phyloP scores from a whole-genome alignment of 495 filamentous ascomycete species.

The Sordaria brevicollis region DNA sequence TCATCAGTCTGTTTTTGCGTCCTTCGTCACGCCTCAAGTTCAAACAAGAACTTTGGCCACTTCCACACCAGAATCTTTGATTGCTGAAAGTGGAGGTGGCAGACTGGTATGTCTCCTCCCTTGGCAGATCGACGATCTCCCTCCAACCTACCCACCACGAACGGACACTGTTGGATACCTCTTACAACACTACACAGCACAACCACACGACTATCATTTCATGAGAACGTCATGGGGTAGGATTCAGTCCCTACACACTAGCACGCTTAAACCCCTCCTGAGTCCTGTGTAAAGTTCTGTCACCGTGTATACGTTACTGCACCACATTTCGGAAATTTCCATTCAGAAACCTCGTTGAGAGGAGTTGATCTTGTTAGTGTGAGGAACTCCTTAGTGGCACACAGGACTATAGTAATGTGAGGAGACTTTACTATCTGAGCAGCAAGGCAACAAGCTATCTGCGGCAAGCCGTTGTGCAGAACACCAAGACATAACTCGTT shows the following conservation, averaged over 20 bases:
- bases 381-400: not conserved
- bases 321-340: not conserved
- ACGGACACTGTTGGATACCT: not conserved
- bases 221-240: not conserved
- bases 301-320: not conserved
- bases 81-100: not conserved
- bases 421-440: not conserved
- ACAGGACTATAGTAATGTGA: not conserved
- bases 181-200: not conserved
- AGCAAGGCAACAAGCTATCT: not conserved
- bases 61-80: not conserved
- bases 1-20: not conserved
- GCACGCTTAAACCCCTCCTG: not conserved
- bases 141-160: not conserved
- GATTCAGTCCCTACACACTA: not conserved
- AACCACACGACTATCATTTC: not conserved
- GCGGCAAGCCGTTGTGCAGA: not conserved
- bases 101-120: not conserved
- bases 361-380: not conserved
- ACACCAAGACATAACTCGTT: not conserved
- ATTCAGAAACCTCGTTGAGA: not conserved
- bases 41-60: not conserved
- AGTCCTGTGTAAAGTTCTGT: not conserved
- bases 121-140: not conserved
- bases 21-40: not conserved